phyloP scores from a whole-genome alignment of 352 stramenopile genomes.

The Phytophthora cryptogea region DNA sequence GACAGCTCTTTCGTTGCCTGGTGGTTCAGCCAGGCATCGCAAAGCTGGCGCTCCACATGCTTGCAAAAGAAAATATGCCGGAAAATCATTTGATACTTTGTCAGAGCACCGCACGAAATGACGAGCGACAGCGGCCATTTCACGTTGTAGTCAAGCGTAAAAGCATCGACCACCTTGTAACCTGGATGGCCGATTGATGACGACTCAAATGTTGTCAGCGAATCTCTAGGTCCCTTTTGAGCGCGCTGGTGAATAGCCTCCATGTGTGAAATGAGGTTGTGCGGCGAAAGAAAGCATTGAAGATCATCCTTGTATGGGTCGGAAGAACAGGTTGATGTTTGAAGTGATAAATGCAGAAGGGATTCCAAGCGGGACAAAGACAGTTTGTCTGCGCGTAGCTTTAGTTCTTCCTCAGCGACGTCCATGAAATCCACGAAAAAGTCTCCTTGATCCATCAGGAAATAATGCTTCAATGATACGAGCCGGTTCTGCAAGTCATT shows the following conservation, averaged over 20 bases:
- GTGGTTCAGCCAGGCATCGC: slow-evolving; percentile 96
- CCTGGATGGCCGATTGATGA: slow-evolving; percentile 73
- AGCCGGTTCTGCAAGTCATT: slow-evolving; percentile 81
- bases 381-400: slow-evolving; percentile 85
- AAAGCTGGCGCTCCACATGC: slow-evolving; percentile 96
- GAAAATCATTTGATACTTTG: slow-evolving; percentile 99
- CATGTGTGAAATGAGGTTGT: slow-evolving; percentile 92
- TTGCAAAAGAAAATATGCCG: slow-evolving; percentile 99
- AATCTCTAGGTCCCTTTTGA: slow-evolving; percentile 67
- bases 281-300: slow-evolving; percentile 83
- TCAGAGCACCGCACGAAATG: slow-evolving; percentile 92
- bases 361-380: slow-evolving; percentile 92
- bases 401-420: slow-evolving; percentile 94
- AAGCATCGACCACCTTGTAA: slow-evolving; percentile 95
- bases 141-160: slow-evolving; percentile 96
- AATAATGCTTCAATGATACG: slow-evolving; percentile 96
- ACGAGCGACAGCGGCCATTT: slow-evolving; percentile 98
- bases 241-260: slow-evolving; percentile 90
- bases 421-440: slow-evolving; percentile 99
- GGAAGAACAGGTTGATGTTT: slow-evolving; percentile 90
- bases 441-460: slow-evolving; percentile 98
- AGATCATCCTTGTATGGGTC: slow-evolving; percentile 92
- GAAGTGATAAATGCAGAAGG: slow-evolving; percentile 93
- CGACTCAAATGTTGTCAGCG: slow-evolving; percentile 71
- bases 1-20: slow-evolving; percentile 93